Conservation (phyloP, 106 monocot genomes). For the Dendrobium huoshanense region DNA sequence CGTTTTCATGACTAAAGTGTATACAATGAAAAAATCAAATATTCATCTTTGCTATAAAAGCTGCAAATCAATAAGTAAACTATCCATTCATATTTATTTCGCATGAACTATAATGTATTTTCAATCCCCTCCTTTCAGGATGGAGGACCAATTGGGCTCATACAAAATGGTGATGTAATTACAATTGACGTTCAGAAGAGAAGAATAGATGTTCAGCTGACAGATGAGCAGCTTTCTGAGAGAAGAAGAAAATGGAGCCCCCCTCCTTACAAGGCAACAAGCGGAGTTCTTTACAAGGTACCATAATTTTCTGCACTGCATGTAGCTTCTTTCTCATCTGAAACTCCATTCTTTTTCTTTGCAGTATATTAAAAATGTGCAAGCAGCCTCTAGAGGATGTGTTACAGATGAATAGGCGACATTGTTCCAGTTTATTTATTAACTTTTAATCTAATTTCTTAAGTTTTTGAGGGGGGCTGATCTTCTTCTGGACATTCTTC, state of each 20-base stretch:
- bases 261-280: slow-evolving; percentile 57
- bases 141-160: slow-evolving; percentile 89
- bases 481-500: not conserved
- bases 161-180: slow-evolving; percentile 80
- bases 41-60: not conserved
- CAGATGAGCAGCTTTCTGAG: slow-evolving; percentile 60
- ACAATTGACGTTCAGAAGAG: slow-evolving; percentile 76
- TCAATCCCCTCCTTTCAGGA: slow-evolving; percentile 36
- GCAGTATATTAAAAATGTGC: slow-evolving; percentile 93
- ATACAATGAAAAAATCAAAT: too few relatives aligned
- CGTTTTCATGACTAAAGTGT: too few relatives aligned
- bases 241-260: slow-evolving; percentile 69
- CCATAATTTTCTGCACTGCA: not conserved
- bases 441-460: not conserved
- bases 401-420: slow-evolving; percentile 80
- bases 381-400: slow-evolving; percentile 82
- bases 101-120: not conserved
- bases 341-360: not conserved
- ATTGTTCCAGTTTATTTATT: too few relatives aligned
- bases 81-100: too few relatives aligned
- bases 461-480: not conserved
- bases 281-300: slow-evolving; percentile 91
- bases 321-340: not conserved
- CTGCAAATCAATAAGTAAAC: not conserved
- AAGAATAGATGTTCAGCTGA: slow-evolving; percentile 74